Base-by-base conservation (phyloP, 129 eudicot genomes). In the Centrapalus pauciflorus region DNA sequence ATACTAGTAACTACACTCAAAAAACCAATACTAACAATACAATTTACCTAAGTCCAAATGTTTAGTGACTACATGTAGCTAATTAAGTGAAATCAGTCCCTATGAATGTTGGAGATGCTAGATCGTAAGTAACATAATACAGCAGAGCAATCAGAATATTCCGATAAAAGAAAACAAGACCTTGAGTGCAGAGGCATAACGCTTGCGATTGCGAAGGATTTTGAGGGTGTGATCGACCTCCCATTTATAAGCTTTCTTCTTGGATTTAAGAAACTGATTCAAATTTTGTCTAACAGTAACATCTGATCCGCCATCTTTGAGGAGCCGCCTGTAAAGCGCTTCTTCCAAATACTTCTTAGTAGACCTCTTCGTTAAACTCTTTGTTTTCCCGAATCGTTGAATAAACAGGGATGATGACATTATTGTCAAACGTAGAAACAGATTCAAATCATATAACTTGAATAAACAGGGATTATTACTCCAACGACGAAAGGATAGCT, bases 211-310 rank as follows among this genome's bases (percentile, higher is more conserved):
- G 28, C 99, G 95, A 24, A 94, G 90, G 55, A 80, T 24, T 86
- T 87, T 86, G 71, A 94, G 76, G 1, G 97, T 72, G 46, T 79
- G 82, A 61, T 88, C 99, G 29, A 89, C 97, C 56, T 94, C 99
- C 99, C 99, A 94, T 76, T 94, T 94, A 52, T 64, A 94, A 19
- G 87, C 99, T 24, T 77, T 61, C 70, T 94, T 89, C 14, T 56
- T 79, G n/a, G 79, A 76, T 55, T 80, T 84, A 58, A 89, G 62
- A 70, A 94, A 94, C 50, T 67, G 61, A 61, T 94, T 89, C 71
- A 89, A 70, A 30, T 79, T 82, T 56, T 74, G 84, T 43, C 93
- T 66, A 30, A 94, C 87, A 20, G 63, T 82, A 20, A 77, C 52
- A 63, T 84, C 95, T 14, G 88, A 81, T 48, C 97, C 81, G 0